A percentile compares a stretch with the other conserved stretches of the same genome.
These are phyloP conservation scores for Penicillium diatomitis DNA, from an alignment of 495 filamentous ascomycete genomes.

Conservation along the genomic window DNA sequence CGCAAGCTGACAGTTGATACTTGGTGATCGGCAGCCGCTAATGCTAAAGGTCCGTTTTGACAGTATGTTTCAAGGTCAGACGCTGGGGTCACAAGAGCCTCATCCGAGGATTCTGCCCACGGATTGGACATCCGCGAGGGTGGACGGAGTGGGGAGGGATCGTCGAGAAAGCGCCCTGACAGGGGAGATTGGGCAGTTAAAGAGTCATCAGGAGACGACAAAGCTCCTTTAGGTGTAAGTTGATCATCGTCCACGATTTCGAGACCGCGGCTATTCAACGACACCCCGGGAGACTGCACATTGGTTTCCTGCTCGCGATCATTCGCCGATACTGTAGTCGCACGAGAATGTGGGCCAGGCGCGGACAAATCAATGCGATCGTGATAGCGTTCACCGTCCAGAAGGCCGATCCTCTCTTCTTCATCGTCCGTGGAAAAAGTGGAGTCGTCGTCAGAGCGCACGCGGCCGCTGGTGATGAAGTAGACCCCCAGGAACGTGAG, in stretches of 20 bases:
- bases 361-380: slow-evolving; percentile 31
- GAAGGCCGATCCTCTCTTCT: slow-evolving; percentile 39
- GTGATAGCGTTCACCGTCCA: slow-evolving; percentile 34
- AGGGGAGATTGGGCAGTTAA: slow-evolving; percentile 22
- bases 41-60: slow-evolving; percentile 21
- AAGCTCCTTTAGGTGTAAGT: slow-evolving; percentile 24
- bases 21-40: slow-evolving; percentile 4
- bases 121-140: slow-evolving; percentile 34
- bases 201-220: slow-evolving; percentile 28
- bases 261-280: slow-evolving; percentile 26
- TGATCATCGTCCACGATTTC: slow-evolving; percentile 27
- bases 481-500: slow-evolving; percentile 93
- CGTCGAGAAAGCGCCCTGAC: slow-evolving; percentile 21
- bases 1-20: slow-evolving; percentile 33
- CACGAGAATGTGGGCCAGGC: slow-evolving; percentile 12
- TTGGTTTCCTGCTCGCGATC: slow-evolving; percentile 11
- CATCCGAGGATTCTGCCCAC: slow-evolving; percentile 25
- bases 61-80: slow-evolving; percentile 22
- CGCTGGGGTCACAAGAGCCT: slow-evolving; percentile 5
- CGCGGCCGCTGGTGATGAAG: slow-evolving; percentile 67
- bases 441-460: slow-evolving; percentile 35
- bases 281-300: slow-evolving; percentile 22
- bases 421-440: slow-evolving; percentile 38
- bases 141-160: slow-evolving; percentile 23
- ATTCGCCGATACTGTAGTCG: slow-evolving; percentile 10